Percentiles rank a stretch among this genome's conserved stretches.
Evolutionary conservation across 768 basidiomycete genomes (phyloP).

Genomic region (Panus rudis): DNA sequence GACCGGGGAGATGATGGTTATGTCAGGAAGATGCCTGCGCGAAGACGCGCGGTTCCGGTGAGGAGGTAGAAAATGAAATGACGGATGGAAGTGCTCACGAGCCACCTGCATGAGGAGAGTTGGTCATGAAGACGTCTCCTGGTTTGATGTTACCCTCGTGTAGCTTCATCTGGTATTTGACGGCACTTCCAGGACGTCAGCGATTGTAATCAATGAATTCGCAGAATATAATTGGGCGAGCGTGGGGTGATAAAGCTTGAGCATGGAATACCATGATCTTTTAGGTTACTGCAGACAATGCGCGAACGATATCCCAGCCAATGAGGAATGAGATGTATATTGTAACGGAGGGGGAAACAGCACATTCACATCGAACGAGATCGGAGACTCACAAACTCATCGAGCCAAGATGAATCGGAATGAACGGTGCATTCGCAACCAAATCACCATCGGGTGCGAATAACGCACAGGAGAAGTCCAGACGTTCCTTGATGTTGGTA

Average conservation of each 20-base stretch:
- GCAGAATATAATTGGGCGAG: neutral
- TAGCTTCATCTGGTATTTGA: constrained; percentile 83
- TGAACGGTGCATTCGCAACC: constrained; percentile 91
- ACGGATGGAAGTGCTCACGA: constrained; percentile 47
- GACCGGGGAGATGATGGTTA: constrained; percentile 91
- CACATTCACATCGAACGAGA: neutral
- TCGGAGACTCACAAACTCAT: constrained; percentile 77
- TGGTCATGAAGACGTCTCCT: constrained; percentile 92
- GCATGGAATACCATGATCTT: neutral
- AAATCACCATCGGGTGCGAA: constrained; percentile 94
- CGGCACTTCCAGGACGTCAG: constrained; percentile 42
- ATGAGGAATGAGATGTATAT: no score
- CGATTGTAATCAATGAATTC: neutral
- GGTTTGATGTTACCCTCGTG: constrained; percentile 67
- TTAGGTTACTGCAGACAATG: neutral
- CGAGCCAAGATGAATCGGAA: constrained; percentile 79
- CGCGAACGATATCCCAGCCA: neutral
- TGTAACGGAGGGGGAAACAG: no score
- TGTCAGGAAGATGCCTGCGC: constrained; percentile 66
- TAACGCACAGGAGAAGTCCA: constrained; percentile 92
- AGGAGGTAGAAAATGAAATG: neutral
- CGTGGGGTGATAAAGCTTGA: no score
- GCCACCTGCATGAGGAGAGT: constrained; percentile 83
- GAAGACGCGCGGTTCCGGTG: constrained; percentile 11
- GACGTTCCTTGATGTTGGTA: constrained; percentile 93